Evolutionary conservation across 352 stramenopile genomes (phyloP), one percentile per base, ranked within the genome.

Genomic region (Pythium volutum): DNA sequence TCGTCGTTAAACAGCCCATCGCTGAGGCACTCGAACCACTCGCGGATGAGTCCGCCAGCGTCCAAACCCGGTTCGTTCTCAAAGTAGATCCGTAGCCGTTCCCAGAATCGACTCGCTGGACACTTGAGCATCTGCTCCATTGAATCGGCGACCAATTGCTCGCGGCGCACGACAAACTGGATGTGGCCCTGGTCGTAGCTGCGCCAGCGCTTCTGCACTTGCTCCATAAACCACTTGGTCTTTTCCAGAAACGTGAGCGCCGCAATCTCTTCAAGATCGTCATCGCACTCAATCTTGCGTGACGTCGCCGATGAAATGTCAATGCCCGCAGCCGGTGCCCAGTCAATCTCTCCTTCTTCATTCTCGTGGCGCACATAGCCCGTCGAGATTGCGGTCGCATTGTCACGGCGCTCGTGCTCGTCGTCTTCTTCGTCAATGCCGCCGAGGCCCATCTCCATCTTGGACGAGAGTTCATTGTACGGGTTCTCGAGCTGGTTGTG

Each of bases 21-120:
- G 49, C 73, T 89, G 62, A 96, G 67, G 36, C 95, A 83, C 33
- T 88, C 77, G 59, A 96, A 97, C 89, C 89, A 97, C 74, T 97
- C 91, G 16, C 91, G 85, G 59, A 95, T 94, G 31, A 97, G 70
- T 4, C 91, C 90, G 15, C 90, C 89, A 33, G 89, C 89, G 68
- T 97, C 91, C 12, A 97, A 60, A 14, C 88, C 90, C 29, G 85
- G 81, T 59, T 97, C 90, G 45, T 91, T 90, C 45, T 91, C 80
- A 61, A 95, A 95, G 62, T 91, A 91, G 36, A 93, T 93, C 43
- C 84, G 84, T n/a, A 95, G 65, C 2, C 82, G 81, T 61, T 93
- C 81, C 81, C 81, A 91, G 62, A 91, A 91, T 25, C 79, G 82
- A 83, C 80, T 91, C 4, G 81, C 69, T 8, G 81, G 84, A 69